These are phyloP conservation scores for Lentinula sp. DNA, from an alignment of 768 basidiomycete genomes.

Conservation along the genomic window DNA sequence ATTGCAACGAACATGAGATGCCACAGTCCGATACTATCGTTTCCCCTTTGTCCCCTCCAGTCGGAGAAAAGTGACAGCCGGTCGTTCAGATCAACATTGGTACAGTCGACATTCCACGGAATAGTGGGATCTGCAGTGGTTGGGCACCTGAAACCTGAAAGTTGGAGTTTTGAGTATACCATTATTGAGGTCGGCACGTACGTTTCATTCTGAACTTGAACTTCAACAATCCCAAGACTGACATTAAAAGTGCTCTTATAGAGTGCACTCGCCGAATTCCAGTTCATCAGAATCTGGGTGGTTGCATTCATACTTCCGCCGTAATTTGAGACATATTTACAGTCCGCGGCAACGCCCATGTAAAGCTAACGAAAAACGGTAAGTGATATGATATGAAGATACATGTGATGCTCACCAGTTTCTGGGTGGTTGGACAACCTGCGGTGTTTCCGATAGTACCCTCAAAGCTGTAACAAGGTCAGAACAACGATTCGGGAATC, in stretches of 20 bases:
- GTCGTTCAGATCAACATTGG: slow-evolving; percentile 49
- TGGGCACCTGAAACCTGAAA: slow-evolving; percentile 48
- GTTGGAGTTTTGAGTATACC: not conserved
- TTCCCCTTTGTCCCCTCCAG: slow-evolving; percentile 71
- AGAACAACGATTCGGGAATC: not conserved
- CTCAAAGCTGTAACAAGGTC: slow-evolving; percentile 46
- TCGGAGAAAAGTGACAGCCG: slow-evolving; percentile 75
- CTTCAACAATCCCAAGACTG: slow-evolving; percentile 75
- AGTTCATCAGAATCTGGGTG: slow-evolving; percentile 67
- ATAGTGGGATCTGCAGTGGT: slow-evolving; percentile 37
- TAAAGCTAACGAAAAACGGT: slow-evolving; percentile 37
- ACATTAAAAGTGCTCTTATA: slow-evolving; percentile 82
- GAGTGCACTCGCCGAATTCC: slow-evolving; percentile 72
- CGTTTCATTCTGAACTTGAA: slow-evolving; percentile 62
- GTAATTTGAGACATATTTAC: slow-evolving; percentile 65
- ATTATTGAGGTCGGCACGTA: slow-evolving; percentile 17
- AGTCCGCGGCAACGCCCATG: slow-evolving; percentile 88
- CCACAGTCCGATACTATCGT: slow-evolving; percentile 80
- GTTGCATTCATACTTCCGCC: slow-evolving; percentile 63
- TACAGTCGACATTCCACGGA: slow-evolving; percentile 79
- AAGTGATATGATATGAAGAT: not conserved
- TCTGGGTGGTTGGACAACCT: slow-evolving; percentile 71
- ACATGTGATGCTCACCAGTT: slow-evolving; percentile 43
- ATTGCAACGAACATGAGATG: slow-evolving; percentile 55
- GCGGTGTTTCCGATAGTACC: slow-evolving; percentile 57